A percentile compares a stretch with the other conserved stretches of the same genome.
These are phyloP conservation scores for Phytophthora chlamydospora DNA, from an alignment of 352 stramenopile genomes.

Conservation along the genomic window DNA sequence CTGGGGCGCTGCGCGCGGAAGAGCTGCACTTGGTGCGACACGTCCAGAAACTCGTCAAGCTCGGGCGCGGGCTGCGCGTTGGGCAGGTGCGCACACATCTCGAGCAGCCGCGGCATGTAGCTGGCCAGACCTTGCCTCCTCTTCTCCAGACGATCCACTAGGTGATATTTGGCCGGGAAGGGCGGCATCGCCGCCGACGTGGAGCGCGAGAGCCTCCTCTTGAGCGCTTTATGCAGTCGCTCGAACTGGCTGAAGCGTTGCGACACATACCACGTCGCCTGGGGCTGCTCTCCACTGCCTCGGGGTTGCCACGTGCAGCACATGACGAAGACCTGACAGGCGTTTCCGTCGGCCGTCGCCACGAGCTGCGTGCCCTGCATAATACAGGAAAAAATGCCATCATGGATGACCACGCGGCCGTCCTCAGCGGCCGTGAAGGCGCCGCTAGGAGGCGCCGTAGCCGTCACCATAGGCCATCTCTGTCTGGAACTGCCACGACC, in stretches of 20 bases:
- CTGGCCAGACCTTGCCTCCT: slow-evolving; percentile 38
- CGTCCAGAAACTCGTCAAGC: slow-evolving; percentile 50
- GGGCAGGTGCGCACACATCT: slow-evolving; percentile 41
- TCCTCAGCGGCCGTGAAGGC: slow-evolving; percentile 27
- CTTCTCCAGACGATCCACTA: slow-evolving; percentile 39
- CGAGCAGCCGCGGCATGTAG: slow-evolving; percentile 42
- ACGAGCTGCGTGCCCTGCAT: slow-evolving; percentile 40
- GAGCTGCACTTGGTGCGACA: slow-evolving; percentile 42
- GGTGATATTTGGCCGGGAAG: slow-evolving; percentile 51
- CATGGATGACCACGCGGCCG: slow-evolving; percentile 36
- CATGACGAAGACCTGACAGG: slow-evolving; percentile 46
- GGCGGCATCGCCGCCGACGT: slow-evolving; percentile 29
- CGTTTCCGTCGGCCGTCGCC: slow-evolving; percentile 20
- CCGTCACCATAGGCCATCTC: slow-evolving; percentile 22
- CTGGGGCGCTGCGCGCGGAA: slow-evolving; percentile 29
- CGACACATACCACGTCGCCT: slow-evolving; percentile 48
- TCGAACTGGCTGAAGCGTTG: slow-evolving; percentile 58
- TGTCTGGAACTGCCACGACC: slow-evolving; percentile 5
- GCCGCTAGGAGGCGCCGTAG: slow-evolving; percentile 14
- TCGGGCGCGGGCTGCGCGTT: slow-evolving; percentile 33
- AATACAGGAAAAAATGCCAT: slow-evolving; percentile 38
- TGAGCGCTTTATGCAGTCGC: slow-evolving; percentile 40
- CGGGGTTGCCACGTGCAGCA: slow-evolving; percentile 41
- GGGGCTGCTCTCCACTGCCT: slow-evolving; percentile 1
- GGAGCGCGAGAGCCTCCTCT: slow-evolving; percentile 30